These are phyloP conservation scores for Agrocybe praecox DNA, from an alignment of 768 basidiomycete genomes.

Conservation along the genomic window DNA sequence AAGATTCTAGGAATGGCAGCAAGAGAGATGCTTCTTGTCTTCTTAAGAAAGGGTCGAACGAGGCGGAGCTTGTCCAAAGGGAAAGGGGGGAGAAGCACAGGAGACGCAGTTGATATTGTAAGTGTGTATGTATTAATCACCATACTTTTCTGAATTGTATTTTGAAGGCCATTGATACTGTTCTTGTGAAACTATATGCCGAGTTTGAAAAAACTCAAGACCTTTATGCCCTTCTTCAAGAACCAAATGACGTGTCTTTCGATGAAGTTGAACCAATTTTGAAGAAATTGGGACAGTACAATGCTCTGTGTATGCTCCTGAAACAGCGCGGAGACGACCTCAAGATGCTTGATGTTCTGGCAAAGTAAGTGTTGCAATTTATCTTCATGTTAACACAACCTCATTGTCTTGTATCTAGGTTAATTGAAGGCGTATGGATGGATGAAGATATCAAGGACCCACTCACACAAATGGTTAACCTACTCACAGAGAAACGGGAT, in stretches of 20 bases:
- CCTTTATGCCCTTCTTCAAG: conserved; percentile 57
- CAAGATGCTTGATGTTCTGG: conserved; percentile 69
- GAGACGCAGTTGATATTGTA: conserved; percentile 24
- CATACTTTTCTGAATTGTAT: not conserved
- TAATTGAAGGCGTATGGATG: conserved; percentile 65
- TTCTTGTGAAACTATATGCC: conserved; percentile 74
- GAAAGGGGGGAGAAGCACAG: conserved; percentile 18
- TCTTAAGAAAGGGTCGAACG: conserved; percentile 63
- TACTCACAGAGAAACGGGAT: conserved; percentile 62
- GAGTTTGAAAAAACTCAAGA: conserved; percentile 62
- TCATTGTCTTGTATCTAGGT: conserved; percentile 34
- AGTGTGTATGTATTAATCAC: not conserved
- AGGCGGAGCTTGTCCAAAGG: conserved; percentile 41
- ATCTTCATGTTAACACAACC: conserved; percentile 1
- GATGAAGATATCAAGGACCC: conserved; percentile 71
- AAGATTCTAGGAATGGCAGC: conserved; percentile 67
- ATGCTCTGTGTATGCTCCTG: conserved; percentile 64
- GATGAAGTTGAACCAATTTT: conserved; percentile 66
- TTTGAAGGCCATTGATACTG: conserved; percentile 78
- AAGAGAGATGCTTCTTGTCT: conserved; percentile 71
- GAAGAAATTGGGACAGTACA: conserved; percentile 52
- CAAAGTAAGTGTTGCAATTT: conserved; percentile 48
- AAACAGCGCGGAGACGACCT: conserved; percentile 53
- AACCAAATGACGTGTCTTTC: conserved; percentile 55
- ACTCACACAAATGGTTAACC: conserved; percentile 54